phyloP scores from a whole-genome alignment of 2,329 filamentous ascomycete genomes.

The Sporothrix pseudoabietina region DNA sequence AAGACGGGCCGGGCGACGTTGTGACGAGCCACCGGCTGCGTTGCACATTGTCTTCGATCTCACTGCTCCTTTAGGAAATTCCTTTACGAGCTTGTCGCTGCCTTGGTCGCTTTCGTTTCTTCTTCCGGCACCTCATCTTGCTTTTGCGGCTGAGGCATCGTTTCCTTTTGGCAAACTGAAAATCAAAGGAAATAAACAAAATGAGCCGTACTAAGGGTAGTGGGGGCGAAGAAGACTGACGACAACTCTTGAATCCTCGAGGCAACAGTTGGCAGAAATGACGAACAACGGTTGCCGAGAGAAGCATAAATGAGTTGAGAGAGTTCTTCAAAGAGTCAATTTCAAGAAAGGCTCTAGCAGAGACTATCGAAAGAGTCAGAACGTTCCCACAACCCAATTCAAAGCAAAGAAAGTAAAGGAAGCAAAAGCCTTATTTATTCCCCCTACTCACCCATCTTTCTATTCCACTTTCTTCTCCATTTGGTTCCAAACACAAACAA shows the following conservation, averaged over 20 bases:
- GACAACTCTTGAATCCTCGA: constrained; percentile 10
- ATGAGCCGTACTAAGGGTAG: not conserved
- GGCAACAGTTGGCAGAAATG: constrained; percentile 1
- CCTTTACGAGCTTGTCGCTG: not conserved
- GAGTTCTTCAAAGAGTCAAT: not conserved
- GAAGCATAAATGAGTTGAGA: not conserved
- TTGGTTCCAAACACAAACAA: constrained; percentile 4
- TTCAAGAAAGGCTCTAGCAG: not conserved
- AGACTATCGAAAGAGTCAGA: constrained; percentile 10
- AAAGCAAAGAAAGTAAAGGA: not conserved
- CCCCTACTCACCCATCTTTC: not conserved
- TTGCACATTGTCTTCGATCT: not conserved
- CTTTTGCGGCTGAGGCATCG: not conserved
- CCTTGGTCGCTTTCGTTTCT: not conserved
- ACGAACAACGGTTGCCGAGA: not conserved
- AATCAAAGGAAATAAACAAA: not conserved
- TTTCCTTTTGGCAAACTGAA: not conserved
- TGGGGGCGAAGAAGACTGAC: constrained; percentile 5
- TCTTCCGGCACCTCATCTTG: not conserved
- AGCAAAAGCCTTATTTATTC: not conserved
- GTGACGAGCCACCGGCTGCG: constrained; percentile 12
- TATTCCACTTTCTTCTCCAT: not conserved
- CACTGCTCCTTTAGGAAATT: not conserved
- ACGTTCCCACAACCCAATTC: not conserved
- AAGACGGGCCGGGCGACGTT: not conserved